phyloP scores from a whole-genome alignment of 2,329 filamentous ascomycete species.

The Diaporthe australafricana region DNA sequence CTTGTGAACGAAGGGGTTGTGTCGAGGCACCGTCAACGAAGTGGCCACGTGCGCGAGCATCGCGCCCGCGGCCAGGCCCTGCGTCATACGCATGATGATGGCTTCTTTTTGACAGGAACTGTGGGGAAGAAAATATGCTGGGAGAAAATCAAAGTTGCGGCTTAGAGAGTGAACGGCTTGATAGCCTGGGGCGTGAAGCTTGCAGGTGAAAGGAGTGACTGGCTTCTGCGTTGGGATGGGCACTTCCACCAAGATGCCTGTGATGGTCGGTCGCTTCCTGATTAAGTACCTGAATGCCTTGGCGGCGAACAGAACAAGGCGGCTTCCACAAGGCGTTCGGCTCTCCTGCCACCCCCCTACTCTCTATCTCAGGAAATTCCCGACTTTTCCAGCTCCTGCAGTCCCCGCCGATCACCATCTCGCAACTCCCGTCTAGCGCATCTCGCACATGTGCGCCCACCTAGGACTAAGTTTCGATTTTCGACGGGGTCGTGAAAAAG shows the following conservation, averaged over 20 bases:
- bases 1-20: conserved; percentile 22
- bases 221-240: conserved; percentile 10
- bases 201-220: conserved; percentile 21
- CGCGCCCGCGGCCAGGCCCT: background rate
- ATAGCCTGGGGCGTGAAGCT: conserved; percentile 5
- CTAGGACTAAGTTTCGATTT: background rate
- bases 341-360: background rate
- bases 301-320: background rate
- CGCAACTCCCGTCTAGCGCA: background rate
- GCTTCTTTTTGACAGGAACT: background rate
- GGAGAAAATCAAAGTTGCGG: background rate
- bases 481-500: background rate
- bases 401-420: conserved; percentile 19
- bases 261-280: conserved; percentile 3
- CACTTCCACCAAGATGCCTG: background rate
- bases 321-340: background rate
- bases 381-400: background rate
- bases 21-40: conserved; percentile 11
- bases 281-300: conserved; percentile 9
- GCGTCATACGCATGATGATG: conserved; percentile 23
- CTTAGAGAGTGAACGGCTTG: conserved; percentile 22
- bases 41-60: background rate
- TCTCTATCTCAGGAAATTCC: conserved; percentile 6
- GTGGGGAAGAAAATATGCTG: background rate
- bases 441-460: background rate